A percentile compares a stretch with the other conserved stretches of the same genome.
Conservation (phyloP, 805 yeast genomes). For the Priceomyces melissophilus region DNA sequence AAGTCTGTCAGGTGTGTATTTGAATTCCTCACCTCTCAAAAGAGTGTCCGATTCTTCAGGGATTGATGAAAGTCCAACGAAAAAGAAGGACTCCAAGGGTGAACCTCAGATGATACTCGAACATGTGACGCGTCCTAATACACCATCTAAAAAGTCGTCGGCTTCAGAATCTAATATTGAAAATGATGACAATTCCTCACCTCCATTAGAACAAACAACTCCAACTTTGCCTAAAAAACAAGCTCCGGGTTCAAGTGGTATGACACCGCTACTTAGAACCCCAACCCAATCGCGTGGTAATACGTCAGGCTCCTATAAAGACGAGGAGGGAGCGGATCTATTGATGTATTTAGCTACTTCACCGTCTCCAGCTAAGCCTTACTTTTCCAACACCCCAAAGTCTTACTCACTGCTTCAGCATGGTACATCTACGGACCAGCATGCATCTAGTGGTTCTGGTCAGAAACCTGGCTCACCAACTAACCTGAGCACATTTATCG, state of each 20-base stretch:
- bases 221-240: conserved; percentile 27
- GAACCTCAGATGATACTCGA: conserved; percentile 29
- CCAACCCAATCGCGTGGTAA: conserved; percentile 32
- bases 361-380: conserved; percentile 60
- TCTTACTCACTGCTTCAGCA: conserved; percentile 5
- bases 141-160: conserved; percentile 26
- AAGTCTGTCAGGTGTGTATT: conserved; percentile 31
- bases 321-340: conserved; percentile 75
- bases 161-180: conserved; percentile 13
- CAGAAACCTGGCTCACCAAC: conserved; percentile 12
- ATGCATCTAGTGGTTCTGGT: conserved; percentile 25
- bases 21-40: conserved; percentile 35
- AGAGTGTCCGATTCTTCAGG: conserved; percentile 11
- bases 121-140: conserved; percentile 23
- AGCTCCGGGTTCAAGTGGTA: conserved; percentile 9
- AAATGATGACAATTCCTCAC: not conserved
- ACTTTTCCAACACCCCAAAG: conserved; percentile 31
- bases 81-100: conserved; percentile 16
- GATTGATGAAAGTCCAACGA: conserved; percentile 32
- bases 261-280: conserved; percentile 23
- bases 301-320: conserved; percentile 24
- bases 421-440: conserved; percentile 14
- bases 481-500: conserved; percentile 24
- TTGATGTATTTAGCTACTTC: conserved; percentile 80
- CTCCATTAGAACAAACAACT: conserved; percentile 19